Evolutionary conservation across 2,329 filamentous ascomycete genomes (phyloP).

Genomic region (Corinectria fuckeliana): DNA sequence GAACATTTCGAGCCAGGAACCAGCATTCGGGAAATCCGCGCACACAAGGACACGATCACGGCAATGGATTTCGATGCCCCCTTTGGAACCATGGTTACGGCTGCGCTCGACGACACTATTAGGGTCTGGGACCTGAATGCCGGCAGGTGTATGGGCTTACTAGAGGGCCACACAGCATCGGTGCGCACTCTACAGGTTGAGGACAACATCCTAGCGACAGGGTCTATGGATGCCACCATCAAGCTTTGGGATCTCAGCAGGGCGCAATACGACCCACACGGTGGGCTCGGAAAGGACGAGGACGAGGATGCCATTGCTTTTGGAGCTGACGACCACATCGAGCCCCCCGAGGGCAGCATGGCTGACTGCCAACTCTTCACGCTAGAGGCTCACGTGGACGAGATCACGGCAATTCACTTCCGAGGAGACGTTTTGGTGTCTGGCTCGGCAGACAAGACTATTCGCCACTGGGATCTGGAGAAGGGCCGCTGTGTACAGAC

Average conservation of each 20-base stretch:
- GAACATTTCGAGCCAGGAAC: conserved; percentile 93
- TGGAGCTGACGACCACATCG: conserved; percentile 73
- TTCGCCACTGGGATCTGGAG: conserved; percentile 96
- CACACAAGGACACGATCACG: conserved; percentile 87
- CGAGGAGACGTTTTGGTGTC: conserved; percentile 89
- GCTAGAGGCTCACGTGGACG: conserved; percentile 87
- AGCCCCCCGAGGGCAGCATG: conserved; percentile 80
- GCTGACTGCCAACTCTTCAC: conserved; percentile 88
- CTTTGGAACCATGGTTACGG: conserved; percentile 92
- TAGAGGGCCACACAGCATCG: conserved; percentile 94
- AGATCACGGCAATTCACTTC: conserved; percentile 94
- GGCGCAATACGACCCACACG: conserved; percentile 79
- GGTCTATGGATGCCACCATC: conserved; percentile 93
- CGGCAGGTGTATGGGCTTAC: conserved; percentile 85
- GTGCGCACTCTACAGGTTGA: conserved; percentile 92
- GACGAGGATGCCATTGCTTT: conserved; percentile 75
- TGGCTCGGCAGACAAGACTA: conserved; percentile 94
- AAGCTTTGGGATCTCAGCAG: conserved; percentile 93
- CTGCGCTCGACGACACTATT: conserved; percentile 91
- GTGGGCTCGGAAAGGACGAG: conserved; percentile 65
- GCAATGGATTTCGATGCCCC: conserved; percentile 96
- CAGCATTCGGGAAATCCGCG: conserved; percentile 84
- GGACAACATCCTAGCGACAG: conserved; percentile 93
- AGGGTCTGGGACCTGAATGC: conserved; percentile 96
- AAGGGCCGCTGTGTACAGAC: conserved; percentile 98